Evolutionary conservation across 1,284 basidiomycete species (phyloP).

Genomic region (Volvariella surrecta): DNA sequence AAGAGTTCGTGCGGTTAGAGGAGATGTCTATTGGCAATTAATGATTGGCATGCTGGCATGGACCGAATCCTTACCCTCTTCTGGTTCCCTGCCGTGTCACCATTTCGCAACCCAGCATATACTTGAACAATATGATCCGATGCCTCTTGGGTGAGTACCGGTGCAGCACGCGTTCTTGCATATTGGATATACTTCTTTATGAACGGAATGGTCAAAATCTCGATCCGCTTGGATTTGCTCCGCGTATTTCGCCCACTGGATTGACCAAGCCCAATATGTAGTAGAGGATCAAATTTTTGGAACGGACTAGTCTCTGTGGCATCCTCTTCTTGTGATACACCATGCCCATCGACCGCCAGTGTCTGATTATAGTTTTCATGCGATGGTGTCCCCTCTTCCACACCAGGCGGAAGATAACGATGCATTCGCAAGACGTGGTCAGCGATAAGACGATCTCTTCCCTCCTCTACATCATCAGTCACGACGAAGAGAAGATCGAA

Average conservation of each 20-base stretch:
- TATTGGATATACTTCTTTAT: conserved; percentile 99
- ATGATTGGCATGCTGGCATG: conserved; percentile 5
- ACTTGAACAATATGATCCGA: conserved; percentile 93
- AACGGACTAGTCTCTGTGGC: conserved; percentile 73
- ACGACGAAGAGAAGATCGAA: conserved; percentile 99
- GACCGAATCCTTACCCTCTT: conserved; percentile 58
- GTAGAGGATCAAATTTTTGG: conserved; percentile 93
- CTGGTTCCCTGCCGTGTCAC: conserved; percentile 84
- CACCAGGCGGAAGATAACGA: conserved; percentile 91
- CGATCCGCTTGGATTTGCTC: conserved; percentile 52
- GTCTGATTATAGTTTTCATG: conserved; percentile 86
- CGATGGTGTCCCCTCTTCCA: conserved; percentile 90
- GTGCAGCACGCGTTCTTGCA: conserved; percentile 83
- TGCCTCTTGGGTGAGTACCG: conserved; percentile 86
- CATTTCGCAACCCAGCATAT: conserved; percentile 89
- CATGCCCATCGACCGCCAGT: conserved; percentile 75
- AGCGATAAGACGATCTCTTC: conserved; percentile 88
- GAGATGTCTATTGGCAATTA: conserved; percentile 67
- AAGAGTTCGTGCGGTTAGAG: conserved; percentile 95
- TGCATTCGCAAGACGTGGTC: conserved; percentile 99
- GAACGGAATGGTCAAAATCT: conserved; percentile 90
- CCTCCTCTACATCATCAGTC: conserved; percentile 96
- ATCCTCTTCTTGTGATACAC: conserved; percentile 41
- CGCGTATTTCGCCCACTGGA: conserved; percentile 38
- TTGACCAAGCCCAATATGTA: conserved; percentile 76